Conservation (phyloP, 2,329 filamentous ascomycete species). For the Hawksworthiomyces lignivorus region DNA sequence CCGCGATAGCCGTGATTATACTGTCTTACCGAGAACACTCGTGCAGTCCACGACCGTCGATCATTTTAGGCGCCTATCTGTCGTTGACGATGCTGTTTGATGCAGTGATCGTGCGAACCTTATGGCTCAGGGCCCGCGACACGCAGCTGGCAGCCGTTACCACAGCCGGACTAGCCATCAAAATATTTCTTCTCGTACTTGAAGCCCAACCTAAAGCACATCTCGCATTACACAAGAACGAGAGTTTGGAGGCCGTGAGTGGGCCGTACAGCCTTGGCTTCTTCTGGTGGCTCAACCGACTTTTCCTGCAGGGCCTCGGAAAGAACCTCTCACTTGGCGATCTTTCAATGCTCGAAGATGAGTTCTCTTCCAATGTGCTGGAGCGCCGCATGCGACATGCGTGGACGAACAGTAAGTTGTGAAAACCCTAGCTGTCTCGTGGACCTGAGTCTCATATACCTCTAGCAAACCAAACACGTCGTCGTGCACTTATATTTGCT, state of each 20-base stretch:
- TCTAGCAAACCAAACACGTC: no score
- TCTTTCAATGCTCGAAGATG: background rate
- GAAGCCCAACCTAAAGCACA: background rate
- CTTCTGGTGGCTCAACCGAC: constrained; percentile 45
- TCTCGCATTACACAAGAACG: constrained; percentile 19
- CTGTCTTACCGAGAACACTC: no score
- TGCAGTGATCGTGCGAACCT: background rate
- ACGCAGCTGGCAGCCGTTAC: background rate
- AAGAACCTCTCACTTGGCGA: constrained; percentile 23
- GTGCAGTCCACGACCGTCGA: background rate
- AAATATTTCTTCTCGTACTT: background rate
- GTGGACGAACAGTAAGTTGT: background rate
- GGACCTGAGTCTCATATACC: no score
- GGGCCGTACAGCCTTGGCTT: constrained; percentile 36
- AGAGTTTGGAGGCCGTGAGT: constrained; percentile 34
- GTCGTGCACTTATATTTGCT: background rate
- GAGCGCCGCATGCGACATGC: background rate
- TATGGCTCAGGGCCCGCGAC: constrained; percentile 19
- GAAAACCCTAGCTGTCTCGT: no score
- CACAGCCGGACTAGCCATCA: background rate
- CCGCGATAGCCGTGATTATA: background rate
- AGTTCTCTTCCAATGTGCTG: background rate
- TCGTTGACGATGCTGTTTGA: background rate
- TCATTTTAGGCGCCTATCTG: background rate
- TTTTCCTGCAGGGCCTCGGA: constrained; percentile 42